phyloP scores from a whole-genome alignment of 2,329 filamentous ascomycete species.

The Didymella arachidicola region DNA sequence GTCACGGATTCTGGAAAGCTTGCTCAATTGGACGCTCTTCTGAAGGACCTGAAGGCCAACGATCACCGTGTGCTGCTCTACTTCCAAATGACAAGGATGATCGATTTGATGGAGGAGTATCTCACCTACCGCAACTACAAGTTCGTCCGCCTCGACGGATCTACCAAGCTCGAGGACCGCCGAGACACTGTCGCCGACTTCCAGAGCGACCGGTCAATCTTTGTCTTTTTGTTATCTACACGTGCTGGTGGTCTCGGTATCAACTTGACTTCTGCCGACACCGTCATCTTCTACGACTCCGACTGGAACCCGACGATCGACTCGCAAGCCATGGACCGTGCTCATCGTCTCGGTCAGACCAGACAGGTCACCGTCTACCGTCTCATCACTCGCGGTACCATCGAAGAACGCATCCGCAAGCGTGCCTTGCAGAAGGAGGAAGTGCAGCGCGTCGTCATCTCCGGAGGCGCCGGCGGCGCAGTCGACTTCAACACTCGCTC shows the following conservation, averaged over 20 bases:
- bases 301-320: conserved; percentile 99
- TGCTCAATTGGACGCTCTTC: conserved; percentile 84
- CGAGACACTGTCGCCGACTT: conserved; percentile 97
- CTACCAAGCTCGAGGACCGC: conserved; percentile 95
- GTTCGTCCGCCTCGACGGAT: conserved; percentile 95
- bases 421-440: conserved; percentile 98
- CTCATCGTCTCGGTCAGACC: conserved; percentile 95
- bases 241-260: conserved; percentile 97
- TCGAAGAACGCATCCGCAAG: conserved; percentile 97
- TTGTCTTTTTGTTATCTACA: conserved; percentile 95
- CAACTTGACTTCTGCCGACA: conserved; percentile 95
- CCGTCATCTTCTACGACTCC: conserved; percentile 99
- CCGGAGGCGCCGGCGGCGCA: conserved; percentile 79
- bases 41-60: conserved; percentile 88
- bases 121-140: conserved; percentile 99
- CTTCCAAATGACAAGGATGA: conserved; percentile 99
- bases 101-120: conserved; percentile 99
- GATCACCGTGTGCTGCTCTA: conserved; percentile 94
- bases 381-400: conserved; percentile 94
- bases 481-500: conserved; percentile 97
- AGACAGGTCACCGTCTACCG: conserved; percentile 96
- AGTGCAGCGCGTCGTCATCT: conserved; percentile 95
- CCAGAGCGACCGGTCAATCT: conserved; percentile 92
- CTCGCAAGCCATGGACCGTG: conserved; percentile 98
- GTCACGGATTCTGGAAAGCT: conserved; percentile 98